Percentiles rank a stretch among this genome's conserved stretches.
These are phyloP conservation scores for Trichoderma sp. DNA, from an alignment of 2,329 filamentous ascomycete species.

Conservation along the genomic window DNA sequence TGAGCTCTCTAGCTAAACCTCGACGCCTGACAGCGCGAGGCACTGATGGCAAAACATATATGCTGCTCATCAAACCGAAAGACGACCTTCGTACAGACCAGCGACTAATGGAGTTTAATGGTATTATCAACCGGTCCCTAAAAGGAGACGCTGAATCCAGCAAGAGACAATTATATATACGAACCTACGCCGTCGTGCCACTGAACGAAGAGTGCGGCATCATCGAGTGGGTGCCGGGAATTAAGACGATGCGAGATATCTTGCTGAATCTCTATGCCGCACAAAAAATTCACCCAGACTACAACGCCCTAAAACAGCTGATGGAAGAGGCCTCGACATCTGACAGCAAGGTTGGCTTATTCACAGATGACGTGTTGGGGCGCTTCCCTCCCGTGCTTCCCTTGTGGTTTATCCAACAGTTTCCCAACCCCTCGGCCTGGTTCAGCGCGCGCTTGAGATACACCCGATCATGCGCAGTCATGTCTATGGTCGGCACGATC, in stretches of 20 bases:
- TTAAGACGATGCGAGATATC: conserved; percentile 91
- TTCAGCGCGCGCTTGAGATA: conserved; percentile 86
- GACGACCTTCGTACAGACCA: conserved; percentile 97
- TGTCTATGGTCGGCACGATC: conserved; percentile 99
- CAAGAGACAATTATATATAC: conserved; percentile 87
- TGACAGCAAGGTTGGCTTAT: conserved; percentile 64
- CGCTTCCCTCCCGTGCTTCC: conserved; percentile 82
- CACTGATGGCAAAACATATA: conserved; percentile 84
- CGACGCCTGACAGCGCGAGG: conserved; percentile 85
- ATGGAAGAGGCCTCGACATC: conserved; percentile 62
- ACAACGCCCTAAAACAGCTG: conserved; percentile 60
- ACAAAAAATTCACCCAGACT: conserved; percentile 69
- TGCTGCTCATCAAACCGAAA: conserved; percentile 93
- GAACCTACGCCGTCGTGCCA: conserved; percentile 94
- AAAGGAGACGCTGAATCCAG: conserved; percentile 90
- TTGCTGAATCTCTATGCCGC: conserved; percentile 75
- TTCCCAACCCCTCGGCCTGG: conserved; percentile 90
- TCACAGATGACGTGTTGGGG: conserved; percentile 62
- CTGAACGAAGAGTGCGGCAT: conserved; percentile 96
- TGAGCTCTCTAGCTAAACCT: conserved; percentile 89
- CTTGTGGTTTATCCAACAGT: conserved; percentile 94
- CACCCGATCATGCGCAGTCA: conserved; percentile 91
- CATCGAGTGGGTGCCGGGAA: conserved; percentile 97
- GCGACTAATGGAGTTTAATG: conserved; percentile 98
- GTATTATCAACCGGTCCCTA: conserved; percentile 92